These are phyloP conservation scores for Ganoderma multipileum DNA, from an alignment of 1,284 basidiomycete species.

Conservation along the genomic window DNA sequence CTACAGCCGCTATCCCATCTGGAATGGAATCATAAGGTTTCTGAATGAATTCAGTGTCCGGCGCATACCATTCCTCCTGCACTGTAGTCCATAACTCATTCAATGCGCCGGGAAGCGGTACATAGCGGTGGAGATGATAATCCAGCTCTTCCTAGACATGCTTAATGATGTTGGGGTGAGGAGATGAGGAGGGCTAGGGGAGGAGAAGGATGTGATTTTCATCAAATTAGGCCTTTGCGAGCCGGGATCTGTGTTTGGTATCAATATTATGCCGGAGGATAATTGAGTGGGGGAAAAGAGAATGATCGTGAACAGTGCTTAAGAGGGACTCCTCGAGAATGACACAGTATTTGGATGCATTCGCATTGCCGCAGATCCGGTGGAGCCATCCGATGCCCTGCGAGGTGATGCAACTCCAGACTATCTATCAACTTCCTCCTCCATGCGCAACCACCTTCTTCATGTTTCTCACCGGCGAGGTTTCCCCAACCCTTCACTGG, in stretches of 20 bases:
- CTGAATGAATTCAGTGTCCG: too few species aligned
- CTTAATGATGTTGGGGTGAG: too few species aligned
- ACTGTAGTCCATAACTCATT: too few species aligned
- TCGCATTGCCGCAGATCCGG: constrained; percentile 8
- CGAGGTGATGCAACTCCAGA: constrained; percentile 17
- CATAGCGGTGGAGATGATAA: too few species aligned
- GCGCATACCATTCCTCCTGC: too few species aligned
- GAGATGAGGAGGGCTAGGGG: constrained; percentile 39
- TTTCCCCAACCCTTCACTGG: constrained; percentile 16
- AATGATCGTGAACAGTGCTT: constrained; percentile 18
- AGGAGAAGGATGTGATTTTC: constrained; percentile 40
- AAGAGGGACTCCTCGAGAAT: constrained; percentile 39
- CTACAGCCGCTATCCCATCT: too few species aligned
- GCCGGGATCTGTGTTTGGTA: constrained; percentile 17
- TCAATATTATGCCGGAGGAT: too few species aligned
- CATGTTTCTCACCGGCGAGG: constrained; percentile 1
- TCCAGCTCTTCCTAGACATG: too few species aligned
- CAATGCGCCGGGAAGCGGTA: too few species aligned
- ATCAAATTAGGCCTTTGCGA: constrained; percentile 40
- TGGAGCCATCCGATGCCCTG: constrained; percentile 8
- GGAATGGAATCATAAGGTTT: too few species aligned
- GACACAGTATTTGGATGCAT: constrained; percentile 29
- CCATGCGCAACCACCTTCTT: background rate
- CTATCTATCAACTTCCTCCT: constrained; percentile 16
- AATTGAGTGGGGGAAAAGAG: too few species aligned